phyloP scores from a whole-genome alignment of 768 basidiomycete species.

The Pisolithus sp. region DNA sequence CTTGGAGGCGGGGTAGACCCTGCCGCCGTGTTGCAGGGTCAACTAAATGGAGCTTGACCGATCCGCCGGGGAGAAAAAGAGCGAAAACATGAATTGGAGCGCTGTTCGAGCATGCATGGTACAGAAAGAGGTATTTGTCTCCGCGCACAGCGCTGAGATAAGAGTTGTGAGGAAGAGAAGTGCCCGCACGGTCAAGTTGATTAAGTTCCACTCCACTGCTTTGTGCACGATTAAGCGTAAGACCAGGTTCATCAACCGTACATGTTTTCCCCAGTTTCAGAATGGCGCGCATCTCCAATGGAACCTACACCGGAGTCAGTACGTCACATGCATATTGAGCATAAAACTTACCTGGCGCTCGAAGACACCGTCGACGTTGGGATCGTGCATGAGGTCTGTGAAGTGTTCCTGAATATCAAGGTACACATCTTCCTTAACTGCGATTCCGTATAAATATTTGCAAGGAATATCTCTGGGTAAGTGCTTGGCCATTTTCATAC shows the following conservation, averaged over 20 bases:
- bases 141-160: slow-evolving; percentile 71
- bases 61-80: slow-evolving; percentile 69
- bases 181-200: slow-evolving; percentile 63
- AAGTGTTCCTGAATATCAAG: slow-evolving; percentile 86
- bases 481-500: slow-evolving; percentile 67
- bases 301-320: slow-evolving; percentile 46
- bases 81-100: slow-evolving; percentile 81
- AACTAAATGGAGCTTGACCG: slow-evolving; percentile 78
- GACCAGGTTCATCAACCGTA: slow-evolving; percentile 50
- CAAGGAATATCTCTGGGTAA: slow-evolving; percentile 76
- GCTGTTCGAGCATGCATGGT: slow-evolving; percentile 73
- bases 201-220: slow-evolving; percentile 75
- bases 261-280: slow-evolving; percentile 84
- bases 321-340: background rate
- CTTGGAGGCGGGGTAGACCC: slow-evolving; percentile 68
- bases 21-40: slow-evolving; percentile 87
- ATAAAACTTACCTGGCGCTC: slow-evolving; percentile 70
- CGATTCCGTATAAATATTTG: slow-evolving; percentile 74
- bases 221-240: slow-evolving; percentile 79
- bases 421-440: slow-evolving; percentile 79
- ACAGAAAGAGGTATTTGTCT: slow-evolving; percentile 80
- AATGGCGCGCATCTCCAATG: slow-evolving; percentile 74
- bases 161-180: slow-evolving; percentile 50
- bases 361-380: slow-evolving; percentile 91
- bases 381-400: slow-evolving; percentile 86